phyloP scores from a whole-genome alignment of 192 early-diverging fungal genomes.

The Coemansia sp. region DNA sequence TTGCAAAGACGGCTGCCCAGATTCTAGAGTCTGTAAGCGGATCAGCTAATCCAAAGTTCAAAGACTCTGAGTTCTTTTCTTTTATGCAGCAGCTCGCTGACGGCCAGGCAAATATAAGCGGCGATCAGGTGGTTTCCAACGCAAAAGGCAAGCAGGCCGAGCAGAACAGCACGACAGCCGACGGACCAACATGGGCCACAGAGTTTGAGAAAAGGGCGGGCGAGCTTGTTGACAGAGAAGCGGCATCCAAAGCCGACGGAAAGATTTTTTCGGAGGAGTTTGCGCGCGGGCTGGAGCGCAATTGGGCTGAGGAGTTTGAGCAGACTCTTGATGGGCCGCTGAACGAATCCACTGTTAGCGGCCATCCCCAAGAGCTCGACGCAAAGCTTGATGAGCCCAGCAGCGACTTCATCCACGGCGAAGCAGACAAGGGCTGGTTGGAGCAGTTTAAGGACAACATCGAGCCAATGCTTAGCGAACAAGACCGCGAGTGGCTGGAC shows the following conservation, averaged over 20 bases:
- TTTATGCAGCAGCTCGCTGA: conserved; percentile 94
- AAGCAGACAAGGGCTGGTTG: conserved; percentile 62
- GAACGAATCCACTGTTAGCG: conserved; percentile 49
- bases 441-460: conserved; percentile 70
- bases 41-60: conserved; percentile 91
- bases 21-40: conserved; percentile 73
- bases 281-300: conserved; percentile 57
- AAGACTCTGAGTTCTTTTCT: conserved; percentile 84
- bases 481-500: conserved; percentile 70
- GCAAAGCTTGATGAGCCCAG: conserved; percentile 59
- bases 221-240: conserved; percentile 51
- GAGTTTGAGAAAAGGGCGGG: conserved; percentile 67
- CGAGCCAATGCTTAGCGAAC: conserved; percentile 60
- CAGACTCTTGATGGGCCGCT: conserved; percentile 50
- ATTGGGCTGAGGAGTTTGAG: conserved; percentile 65
- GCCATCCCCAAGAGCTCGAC: conserved; percentile 56
- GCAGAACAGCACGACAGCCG: conserved; percentile 20
- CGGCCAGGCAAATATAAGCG: conserved; percentile 82
- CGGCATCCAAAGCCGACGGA: conserved; percentile 21
- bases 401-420: conserved; percentile 52
- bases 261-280: conserved; percentile 60
- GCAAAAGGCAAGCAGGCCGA: conserved; percentile 44
- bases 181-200: conserved; percentile 65
- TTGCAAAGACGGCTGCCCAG: conserved; percentile 79
- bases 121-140: conserved; percentile 70